Evolutionary conservation across 2,329 filamentous ascomycete species (phyloP), one percentile per base, ranked within the genome.

Genomic region (Bimuria novae-zelandiae): DNA sequence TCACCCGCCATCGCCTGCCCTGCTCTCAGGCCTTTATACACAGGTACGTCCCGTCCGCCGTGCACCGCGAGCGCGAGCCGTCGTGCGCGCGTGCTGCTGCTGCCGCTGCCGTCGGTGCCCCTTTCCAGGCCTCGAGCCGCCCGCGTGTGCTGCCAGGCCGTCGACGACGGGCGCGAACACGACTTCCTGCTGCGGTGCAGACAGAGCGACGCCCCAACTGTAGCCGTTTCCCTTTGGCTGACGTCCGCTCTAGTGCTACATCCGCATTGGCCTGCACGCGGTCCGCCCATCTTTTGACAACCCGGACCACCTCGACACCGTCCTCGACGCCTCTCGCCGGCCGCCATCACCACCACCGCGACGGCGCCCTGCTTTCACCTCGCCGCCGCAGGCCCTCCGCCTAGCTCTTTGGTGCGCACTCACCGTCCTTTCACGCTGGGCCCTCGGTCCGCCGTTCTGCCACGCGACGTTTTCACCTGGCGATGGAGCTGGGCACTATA

Each of bases 401-500:
- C 66, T 61, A 60, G 60, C 58, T 52, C 42, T 46, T 52, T 55
- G 57, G 55, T 51, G 52, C 52, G 49, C 54, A 54, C 45, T 45
- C 55, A 51, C 49, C 55, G 54, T 43, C 27, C 35, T 40, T 40
- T 61, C 51, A 65, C 63, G 59, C 60, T 23, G 35, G 42, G 42
- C 47, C 46, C 33, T 22, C 37, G 35, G 29, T 25, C 37, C 36
- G 39, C 43, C 19, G 22, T 43, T 32, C 50, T 42, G 30, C 37
- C 46, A 52, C 59, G 47, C 49, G 52, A 55, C 61, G 54, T 49
- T 52, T 54, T 54, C 54, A 47, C 54, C 49, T 51, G 49, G 57
- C 50, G 54, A 76, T 75, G 74, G 72, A 76, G 63, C 62, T 76
- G 51, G 72, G 70, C 59, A 74, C 66, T 50, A 75, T 76, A 60